Conservation (phyloP, 164 flowering plant genomes). For the Chloranthus sessilifolius region DNA sequence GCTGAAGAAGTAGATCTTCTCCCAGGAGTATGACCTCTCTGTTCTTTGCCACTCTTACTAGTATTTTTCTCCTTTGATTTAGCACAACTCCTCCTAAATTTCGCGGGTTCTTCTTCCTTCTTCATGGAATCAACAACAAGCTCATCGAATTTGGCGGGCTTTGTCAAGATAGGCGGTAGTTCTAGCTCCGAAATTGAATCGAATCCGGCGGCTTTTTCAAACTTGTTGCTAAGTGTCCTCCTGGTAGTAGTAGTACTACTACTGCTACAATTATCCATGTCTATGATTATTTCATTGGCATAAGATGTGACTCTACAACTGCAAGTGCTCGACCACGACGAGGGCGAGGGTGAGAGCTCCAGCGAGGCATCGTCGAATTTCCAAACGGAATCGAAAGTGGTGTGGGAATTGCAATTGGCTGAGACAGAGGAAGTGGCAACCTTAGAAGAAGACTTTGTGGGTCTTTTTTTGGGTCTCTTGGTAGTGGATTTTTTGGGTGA, state of each 20-base stretch:
- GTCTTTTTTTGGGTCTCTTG: conserved; percentile 21
- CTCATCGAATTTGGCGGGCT: conserved; percentile 26
- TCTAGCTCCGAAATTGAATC: conserved; percentile 26
- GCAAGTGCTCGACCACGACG: conserved; percentile 26
- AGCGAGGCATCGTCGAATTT: conserved; percentile 11
- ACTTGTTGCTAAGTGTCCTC: conserved; percentile 4
- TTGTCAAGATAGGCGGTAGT: conserved; percentile 52
- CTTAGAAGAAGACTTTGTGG: conserved; percentile 28
- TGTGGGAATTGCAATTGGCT: conserved; percentile 21
- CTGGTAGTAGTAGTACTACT: no score
- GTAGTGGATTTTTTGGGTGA: conserved; percentile 37
- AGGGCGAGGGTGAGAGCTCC: neutral
- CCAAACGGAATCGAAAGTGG: conserved; percentile 19
- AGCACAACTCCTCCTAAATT: conserved; percentile 6
- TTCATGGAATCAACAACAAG: conserved; percentile 7
- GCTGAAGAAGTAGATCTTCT: conserved; percentile 15
- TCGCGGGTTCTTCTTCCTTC: conserved; percentile 9
- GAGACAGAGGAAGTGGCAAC: conserved; percentile 25
- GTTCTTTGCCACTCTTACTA: conserved; percentile 17
- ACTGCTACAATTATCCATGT: no score
- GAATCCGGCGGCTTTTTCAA: conserved; percentile 22
- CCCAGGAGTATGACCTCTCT: conserved; percentile 9
- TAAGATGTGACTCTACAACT: conserved; percentile 31
- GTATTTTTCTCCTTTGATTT: conserved; percentile 14
- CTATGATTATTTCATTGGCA: conserved; percentile 44